Evolutionary conservation across 805 yeast species (phyloP).

Genomic region (Teunomyces funiuensis): DNA sequence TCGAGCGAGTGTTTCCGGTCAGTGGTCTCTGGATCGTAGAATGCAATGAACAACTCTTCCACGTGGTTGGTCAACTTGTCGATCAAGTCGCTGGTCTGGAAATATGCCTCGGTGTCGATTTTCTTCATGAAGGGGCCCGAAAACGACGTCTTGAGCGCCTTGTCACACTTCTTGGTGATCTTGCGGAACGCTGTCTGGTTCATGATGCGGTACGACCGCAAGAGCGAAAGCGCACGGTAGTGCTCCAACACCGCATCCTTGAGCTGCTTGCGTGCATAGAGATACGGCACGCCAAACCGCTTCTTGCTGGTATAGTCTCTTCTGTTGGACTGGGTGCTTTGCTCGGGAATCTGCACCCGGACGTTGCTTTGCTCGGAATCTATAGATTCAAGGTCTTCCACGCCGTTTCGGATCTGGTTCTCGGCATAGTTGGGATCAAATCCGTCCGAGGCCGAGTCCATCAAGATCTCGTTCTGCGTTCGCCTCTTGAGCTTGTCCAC

Average conservation of each 20-base stretch:
- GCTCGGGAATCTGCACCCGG: constrained; percentile 19
- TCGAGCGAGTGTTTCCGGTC: constrained; percentile 71
- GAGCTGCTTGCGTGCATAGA: constrained; percentile 64
- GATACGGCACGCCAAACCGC: constrained; percentile 52
- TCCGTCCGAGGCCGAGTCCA: constrained; percentile 3
- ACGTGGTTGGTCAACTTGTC: constrained; percentile 61
- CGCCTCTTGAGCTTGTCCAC: constrained; percentile 11
- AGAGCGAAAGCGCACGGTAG: constrained; percentile 68
- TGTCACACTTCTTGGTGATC: constrained; percentile 87
- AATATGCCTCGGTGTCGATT: constrained; percentile 52
- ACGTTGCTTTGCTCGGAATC: constrained; percentile 11
- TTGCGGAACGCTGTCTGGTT: constrained; percentile 90
- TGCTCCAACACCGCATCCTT: constrained; percentile 69
- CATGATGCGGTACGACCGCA: constrained; percentile 67
- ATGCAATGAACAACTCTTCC: constrained; percentile 65
- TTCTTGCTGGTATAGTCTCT: constrained; percentile 49
- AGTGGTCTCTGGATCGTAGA: constrained; percentile 51
- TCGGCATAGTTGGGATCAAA: constrained; percentile 35
- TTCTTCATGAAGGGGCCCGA: constrained; percentile 54
- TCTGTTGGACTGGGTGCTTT: constrained; percentile 24
- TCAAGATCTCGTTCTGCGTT: constrained; percentile 1
- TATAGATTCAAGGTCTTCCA: constrained; percentile 10
- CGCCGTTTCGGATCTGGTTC: constrained; percentile 40
- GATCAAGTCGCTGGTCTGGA: constrained; percentile 62
- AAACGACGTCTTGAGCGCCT: constrained; percentile 50